Evolutionary conservation across 2,329 filamentous ascomycete species (phyloP).

Genomic region (Endothia cerciana): DNA sequence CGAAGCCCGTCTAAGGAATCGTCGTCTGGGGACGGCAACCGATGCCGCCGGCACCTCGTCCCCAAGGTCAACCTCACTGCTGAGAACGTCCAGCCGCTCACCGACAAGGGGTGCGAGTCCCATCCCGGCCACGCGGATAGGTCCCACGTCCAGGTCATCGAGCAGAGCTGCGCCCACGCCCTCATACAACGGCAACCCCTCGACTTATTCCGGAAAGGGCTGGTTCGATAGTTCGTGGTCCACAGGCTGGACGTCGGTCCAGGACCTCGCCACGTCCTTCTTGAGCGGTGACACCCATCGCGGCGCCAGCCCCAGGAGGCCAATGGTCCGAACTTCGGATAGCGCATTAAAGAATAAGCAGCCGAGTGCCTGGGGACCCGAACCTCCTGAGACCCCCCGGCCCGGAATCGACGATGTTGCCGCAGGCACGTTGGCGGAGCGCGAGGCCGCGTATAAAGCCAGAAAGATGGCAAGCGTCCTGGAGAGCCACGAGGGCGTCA

Average conservation of each 20-base stretch:
- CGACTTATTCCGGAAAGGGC: slow-evolving; percentile 40
- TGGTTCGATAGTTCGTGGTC: slow-evolving; percentile 57
- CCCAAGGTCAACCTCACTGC: slow-evolving; percentile 36
- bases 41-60: slow-evolving; percentile 34
- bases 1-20: slow-evolving; percentile 55
- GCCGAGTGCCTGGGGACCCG: slow-evolving; percentile 53
- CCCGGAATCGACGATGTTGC: slow-evolving; percentile 54
- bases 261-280: slow-evolving; percentile 55
- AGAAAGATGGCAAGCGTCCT: slow-evolving; percentile 62
- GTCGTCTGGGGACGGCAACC: slow-evolving; percentile 45
- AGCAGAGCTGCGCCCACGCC: slow-evolving; percentile 19
- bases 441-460: slow-evolving; percentile 58
- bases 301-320: slow-evolving; percentile 37
- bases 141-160: slow-evolving; percentile 35
- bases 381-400: slow-evolving; percentile 44
- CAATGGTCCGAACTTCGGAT: slow-evolving; percentile 38
- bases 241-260: slow-evolving; percentile 59
- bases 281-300: slow-evolving; percentile 39
- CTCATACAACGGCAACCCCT: slow-evolving; percentile 18
- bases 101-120: slow-evolving; percentile 50
- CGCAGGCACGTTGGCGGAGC: slow-evolving; percentile 56
- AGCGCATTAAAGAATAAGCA: slow-evolving; percentile 33
- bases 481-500: slow-evolving; percentile 64
- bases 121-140: slow-evolving; percentile 48
- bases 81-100: slow-evolving; percentile 36